Base-by-base conservation (phyloP, 768 basidiomycete genomes). In the Amanita molliuscula region DNA sequence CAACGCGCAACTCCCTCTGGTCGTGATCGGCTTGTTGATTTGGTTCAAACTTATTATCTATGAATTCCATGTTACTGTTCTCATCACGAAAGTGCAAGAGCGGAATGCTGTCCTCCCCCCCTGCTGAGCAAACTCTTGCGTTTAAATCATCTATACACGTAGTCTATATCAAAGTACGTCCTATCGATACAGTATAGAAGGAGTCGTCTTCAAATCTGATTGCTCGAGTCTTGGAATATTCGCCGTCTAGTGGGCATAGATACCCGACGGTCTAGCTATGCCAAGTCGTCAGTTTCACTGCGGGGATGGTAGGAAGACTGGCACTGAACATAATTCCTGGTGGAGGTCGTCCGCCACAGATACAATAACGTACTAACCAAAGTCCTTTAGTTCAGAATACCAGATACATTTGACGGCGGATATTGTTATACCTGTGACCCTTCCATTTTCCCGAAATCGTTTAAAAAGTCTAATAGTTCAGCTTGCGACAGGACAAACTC, bases 401-500 rank as follows among this genome's bases (percentile, higher is more conserved):
- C 28, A 9, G 9, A 33, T 3, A 16, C 34, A 31, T n/a, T 23
- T 10, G 10, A 18, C 5, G 9, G 16, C 16, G 5, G 20, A 29
- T 7, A 43, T 26, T 43, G 21, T 8, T 23, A 1, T 46, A 46
- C 44, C 29, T 46, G 44, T 34, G 44, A 31, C 3, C n/a, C 21
- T 16, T 34, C 44, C 31, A 33, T 15, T 34, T 21, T 28, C 26
- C 31, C 26, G 11, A 46, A 29, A 28, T 46, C 44, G 9, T 21
- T 21, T 11, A 46, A 29, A 20, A 46, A 46, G 1, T 15, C 26
- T 31, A 18, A 31, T 3, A 46, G 18, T 5, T 46, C 44, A 9
- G 25, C 16, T 46, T 46, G 44, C 2, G 44, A n/a, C 44, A 33
- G 44, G 16, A 46, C 33, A 33, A 45, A 45, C 44, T 45, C 44